Evolutionary conservation across 768 basidiomycete genomes (phyloP), one percentile per base, ranked within the genome.

Genomic region (Russula foetens): DNA sequence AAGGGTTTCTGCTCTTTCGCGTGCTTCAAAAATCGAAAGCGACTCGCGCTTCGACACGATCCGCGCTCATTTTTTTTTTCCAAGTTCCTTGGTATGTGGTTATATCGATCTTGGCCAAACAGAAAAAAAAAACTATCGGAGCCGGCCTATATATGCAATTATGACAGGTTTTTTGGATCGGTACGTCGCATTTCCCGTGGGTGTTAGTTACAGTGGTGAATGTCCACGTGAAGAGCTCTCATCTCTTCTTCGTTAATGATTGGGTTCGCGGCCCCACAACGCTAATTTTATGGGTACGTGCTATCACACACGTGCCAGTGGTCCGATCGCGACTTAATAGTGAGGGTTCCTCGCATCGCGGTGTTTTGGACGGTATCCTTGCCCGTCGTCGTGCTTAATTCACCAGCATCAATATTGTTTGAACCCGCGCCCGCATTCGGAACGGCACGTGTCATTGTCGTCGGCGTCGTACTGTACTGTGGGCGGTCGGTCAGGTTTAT

Each of bases 31-130:
- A 67, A 82, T 76, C 8, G 85, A 85, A 1, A 81, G 79, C 64
- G 86, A 89, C 65, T 76, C 74, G 4, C 79, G 86, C 1, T 88
- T 88, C 67, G 85, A 89, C 64, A 78, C 83, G 19, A 86, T 88
- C 54, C 75, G 86, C 6, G 76, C 76, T 2, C 77, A 83, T 70
- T 86, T 87, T 70, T 81, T 82, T 86, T 87, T 70, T 81, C 81
- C 74, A 83, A 82, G 65, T 86, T 86, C 67, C 71, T 84, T 7
- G 82, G 74, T 47, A 19, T 8, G 41, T 45, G 9, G 9, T 7
- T 11, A 35, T 35, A 6, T 35, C 6, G 9, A 12, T 35, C 35
- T 35, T 12, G 4, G 4, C n/a, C n/a, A n/a, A n/a, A n/a, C n/a
- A n/a, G n/a, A n/a, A n/a, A n/a, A n/a, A n/a, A n/a, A n/a, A n/a